These are phyloP conservation scores for Populus simonii DNA, from an alignment of 345 rosid species.

Conservation along the genomic window DNA sequence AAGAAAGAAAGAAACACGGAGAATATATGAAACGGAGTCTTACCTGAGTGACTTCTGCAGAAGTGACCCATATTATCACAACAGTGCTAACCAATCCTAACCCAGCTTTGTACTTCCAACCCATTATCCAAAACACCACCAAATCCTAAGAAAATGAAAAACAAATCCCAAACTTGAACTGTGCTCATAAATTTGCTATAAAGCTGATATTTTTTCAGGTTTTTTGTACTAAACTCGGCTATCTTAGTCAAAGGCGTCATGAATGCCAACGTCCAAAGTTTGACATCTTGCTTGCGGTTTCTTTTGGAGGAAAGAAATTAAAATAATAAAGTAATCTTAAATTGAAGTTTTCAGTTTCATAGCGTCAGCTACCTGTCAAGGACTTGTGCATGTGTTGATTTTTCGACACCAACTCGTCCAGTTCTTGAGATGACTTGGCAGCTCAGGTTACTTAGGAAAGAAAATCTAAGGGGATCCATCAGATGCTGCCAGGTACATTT, in stretches of 20 bases:
- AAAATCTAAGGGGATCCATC: not conserved
- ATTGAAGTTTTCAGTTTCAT: not conserved
- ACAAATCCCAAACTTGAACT: not conserved
- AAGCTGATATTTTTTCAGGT: not conserved
- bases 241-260: no score
- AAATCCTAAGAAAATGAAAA: not conserved
- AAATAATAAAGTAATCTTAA: not conserved
- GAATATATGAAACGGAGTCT: not conserved
- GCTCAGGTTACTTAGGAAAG: not conserved
- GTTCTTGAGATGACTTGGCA: constrained; percentile 5
- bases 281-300: no score
- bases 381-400: not conserved
- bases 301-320: not conserved
- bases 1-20: not conserved
- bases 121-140: constrained; percentile 25
- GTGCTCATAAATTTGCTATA: not conserved
- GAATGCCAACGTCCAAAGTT: no score
- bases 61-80: constrained; percentile 73
- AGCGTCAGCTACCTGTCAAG: not conserved
- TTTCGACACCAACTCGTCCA: not conserved
- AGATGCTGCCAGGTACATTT: not conserved
- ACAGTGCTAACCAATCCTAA: constrained; percentile 44
- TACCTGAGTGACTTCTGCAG: constrained; percentile 92
- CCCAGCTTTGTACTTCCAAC: constrained; percentile 57
- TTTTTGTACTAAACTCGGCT: no score